Conservation (phyloP, 371 early-diverging fungal genomes). For the Mucor lusitanicus region DNA sequence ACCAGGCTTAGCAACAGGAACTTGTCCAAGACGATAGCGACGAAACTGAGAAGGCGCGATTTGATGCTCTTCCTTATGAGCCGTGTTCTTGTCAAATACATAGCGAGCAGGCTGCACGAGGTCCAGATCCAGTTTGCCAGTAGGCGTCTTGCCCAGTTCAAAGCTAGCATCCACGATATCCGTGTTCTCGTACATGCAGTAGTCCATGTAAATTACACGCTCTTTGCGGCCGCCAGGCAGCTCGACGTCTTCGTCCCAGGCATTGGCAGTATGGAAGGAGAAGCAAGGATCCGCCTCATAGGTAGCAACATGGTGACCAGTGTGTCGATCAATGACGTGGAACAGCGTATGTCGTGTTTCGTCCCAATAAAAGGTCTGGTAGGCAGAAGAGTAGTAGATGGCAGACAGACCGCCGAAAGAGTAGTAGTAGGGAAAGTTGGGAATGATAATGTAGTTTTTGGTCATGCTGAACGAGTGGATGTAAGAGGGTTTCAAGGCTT, state of each 20-base stretch:
- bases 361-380: constrained; percentile 62
- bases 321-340: constrained; percentile 58
- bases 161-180: constrained; percentile 55
- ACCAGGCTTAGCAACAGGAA: constrained; percentile 23
- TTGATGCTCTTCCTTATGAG: constrained; percentile 34
- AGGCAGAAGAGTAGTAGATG: constrained; percentile 57
- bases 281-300: constrained; percentile 65
- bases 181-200: constrained; percentile 50
- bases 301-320: constrained; percentile 60
- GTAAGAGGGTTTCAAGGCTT: constrained; percentile 51
- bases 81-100: constrained; percentile 40
- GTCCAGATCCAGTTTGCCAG: constrained; percentile 26
- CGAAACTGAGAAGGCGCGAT: constrained; percentile 49
- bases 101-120: constrained; percentile 43
- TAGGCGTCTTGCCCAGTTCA: constrained; percentile 42
- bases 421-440: constrained; percentile 63
- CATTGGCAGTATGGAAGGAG: constrained; percentile 63
- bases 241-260: constrained; percentile 54
- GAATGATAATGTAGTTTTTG: constrained; percentile 64
- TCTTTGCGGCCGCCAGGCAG: constrained; percentile 40
- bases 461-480: constrained; percentile 68
- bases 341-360: constrained; percentile 51
- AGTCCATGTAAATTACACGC: constrained; percentile 47
- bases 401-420: constrained; percentile 59
- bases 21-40: constrained; percentile 42